phyloP scores from a whole-genome alignment of 768 basidiomycete genomes.

The Suillus bovinus region DNA sequence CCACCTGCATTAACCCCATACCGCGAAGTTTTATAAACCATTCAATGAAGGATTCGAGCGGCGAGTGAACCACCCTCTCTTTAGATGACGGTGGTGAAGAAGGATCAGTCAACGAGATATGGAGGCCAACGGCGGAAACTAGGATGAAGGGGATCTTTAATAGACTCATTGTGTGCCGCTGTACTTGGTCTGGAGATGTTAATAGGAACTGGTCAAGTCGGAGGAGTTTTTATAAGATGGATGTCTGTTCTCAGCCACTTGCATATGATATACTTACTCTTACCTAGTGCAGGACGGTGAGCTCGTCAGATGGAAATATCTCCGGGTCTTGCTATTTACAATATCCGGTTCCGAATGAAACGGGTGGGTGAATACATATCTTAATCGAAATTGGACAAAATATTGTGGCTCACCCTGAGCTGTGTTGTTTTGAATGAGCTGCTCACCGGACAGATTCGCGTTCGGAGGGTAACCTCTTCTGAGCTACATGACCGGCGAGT shows the following conservation, averaged over 20 bases:
- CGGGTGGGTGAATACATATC: not conserved
- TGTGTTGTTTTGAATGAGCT: not conserved
- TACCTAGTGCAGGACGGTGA: too few species aligned
- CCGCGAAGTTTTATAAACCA: too few species aligned
- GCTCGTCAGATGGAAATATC: too few species aligned
- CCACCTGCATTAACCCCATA: too few species aligned
- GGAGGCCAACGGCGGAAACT: constrained; percentile 26
- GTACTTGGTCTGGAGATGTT: not conserved
- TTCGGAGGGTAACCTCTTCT: not conserved
- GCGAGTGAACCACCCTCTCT: constrained; percentile 5
- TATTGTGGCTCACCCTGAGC: not conserved
- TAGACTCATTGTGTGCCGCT: constrained; percentile 13
- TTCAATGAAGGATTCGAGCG: not conserved
- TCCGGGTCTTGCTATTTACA: not conserved
- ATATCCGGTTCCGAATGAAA: not conserved
- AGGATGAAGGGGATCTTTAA: constrained; percentile 24
- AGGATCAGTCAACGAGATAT: constrained; percentile 23
- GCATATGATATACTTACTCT: too few species aligned
- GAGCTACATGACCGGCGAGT: not conserved
- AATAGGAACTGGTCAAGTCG: too few species aligned
- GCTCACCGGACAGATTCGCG: not conserved
- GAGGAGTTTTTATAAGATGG: too few species aligned
- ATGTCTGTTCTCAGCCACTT: too few species aligned
- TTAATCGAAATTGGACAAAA: not conserved
- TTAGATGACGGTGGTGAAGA: constrained; percentile 19